Percentiles rank a stretch among this genome's conserved stretches.
Conservation (phyloP, 164 flowering plant genomes). For the Piper longum region DNA sequence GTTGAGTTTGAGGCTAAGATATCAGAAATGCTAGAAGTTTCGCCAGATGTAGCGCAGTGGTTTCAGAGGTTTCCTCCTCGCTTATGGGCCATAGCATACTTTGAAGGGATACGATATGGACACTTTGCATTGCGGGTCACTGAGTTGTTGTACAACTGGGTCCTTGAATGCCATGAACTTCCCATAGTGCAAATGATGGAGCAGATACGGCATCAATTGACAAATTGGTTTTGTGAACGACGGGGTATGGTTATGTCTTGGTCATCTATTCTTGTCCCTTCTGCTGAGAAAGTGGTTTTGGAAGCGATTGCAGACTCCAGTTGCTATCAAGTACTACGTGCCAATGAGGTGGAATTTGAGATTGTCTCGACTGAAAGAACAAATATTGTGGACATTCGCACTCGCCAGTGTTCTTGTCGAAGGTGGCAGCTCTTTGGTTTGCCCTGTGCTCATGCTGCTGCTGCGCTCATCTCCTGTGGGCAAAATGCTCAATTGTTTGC, state of each 20-base stretch:
- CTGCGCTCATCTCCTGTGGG: slow-evolving; percentile 79
- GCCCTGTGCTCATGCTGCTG: slow-evolving; percentile 98
- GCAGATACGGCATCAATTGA: slow-evolving; percentile 34
- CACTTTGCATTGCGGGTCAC: slow-evolving; percentile 76
- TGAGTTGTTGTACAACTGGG: slow-evolving; percentile 39
- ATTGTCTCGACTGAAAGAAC: slow-evolving; percentile 81
- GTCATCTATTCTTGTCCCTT: slow-evolving; percentile 40
- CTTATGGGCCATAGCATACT: slow-evolving; percentile 91
- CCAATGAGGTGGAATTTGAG: slow-evolving; percentile 66
- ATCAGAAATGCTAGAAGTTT: slow-evolving; percentile 72
- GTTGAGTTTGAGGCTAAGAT: slow-evolving; percentile 74
- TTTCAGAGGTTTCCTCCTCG: slow-evolving; percentile 64
- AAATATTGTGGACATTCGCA: slow-evolving; percentile 44
- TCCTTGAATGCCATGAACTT: slow-evolving; percentile 46
- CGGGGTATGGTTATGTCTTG: slow-evolving; percentile 26
- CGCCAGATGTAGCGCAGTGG: slow-evolving; percentile 72
- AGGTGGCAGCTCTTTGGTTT: slow-evolving; percentile 91
- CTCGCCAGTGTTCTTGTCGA: slow-evolving; percentile 66
- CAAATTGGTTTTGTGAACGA: slow-evolving; percentile 37
- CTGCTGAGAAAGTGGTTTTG: slow-evolving; percentile 38
- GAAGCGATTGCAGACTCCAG: slow-evolving; percentile 51
- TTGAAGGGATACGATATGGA: slow-evolving; percentile 89
- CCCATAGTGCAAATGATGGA: slow-evolving; percentile 58
- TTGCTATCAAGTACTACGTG: slow-evolving; percentile 54
- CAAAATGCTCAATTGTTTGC: slow-evolving; percentile 43